These are phyloP conservation scores for Lophium mytilinum DNA, from an alignment of 495 filamentous ascomycete genomes.

Conservation along the genomic window DNA sequence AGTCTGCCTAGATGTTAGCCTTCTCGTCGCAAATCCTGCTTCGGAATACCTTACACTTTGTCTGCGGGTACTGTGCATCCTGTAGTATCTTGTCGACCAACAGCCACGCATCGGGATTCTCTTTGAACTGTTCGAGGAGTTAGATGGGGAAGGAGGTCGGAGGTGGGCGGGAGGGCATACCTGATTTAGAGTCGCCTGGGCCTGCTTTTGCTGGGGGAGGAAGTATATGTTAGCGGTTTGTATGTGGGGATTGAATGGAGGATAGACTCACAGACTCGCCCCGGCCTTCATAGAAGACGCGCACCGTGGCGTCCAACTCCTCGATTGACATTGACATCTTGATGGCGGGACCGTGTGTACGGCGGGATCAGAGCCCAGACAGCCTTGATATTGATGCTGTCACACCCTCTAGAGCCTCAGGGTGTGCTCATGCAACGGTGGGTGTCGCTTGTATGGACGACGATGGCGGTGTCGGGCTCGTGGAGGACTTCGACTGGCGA, in stretches of 20 bases:
- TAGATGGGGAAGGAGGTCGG: constrained; percentile 20
- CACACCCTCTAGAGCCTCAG: not conserved
- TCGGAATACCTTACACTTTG: constrained; percentile 66
- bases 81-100: constrained; percentile 92
- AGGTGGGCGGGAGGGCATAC: constrained; percentile 42
- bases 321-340: constrained; percentile 66
- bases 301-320: constrained; percentile 93
- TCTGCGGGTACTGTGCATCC: constrained; percentile 83
- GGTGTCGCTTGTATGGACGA: not conserved
- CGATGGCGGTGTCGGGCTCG: not conserved
- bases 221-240: constrained; percentile 14
- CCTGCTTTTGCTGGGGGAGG: constrained; percentile 78
- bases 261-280: constrained; percentile 67
- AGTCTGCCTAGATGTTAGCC: constrained; percentile 45
- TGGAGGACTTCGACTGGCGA: not conserved
- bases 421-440: not conserved
- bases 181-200: constrained; percentile 88
- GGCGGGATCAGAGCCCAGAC: constrained; percentile 14
- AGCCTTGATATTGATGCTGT: constrained; percentile 8
- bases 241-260: not conserved
- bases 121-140: constrained; percentile 71
- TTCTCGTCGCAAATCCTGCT: not conserved
- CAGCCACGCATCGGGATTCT: constrained; percentile 96
- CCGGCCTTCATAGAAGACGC: constrained; percentile 91
- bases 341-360: constrained; percentile 8